Percentiles rank a stretch among this genome's conserved stretches.
These are phyloP conservation scores for Clavulina sp. DNA, from an alignment of 768 basidiomycete species.

Conservation along the genomic window DNA sequence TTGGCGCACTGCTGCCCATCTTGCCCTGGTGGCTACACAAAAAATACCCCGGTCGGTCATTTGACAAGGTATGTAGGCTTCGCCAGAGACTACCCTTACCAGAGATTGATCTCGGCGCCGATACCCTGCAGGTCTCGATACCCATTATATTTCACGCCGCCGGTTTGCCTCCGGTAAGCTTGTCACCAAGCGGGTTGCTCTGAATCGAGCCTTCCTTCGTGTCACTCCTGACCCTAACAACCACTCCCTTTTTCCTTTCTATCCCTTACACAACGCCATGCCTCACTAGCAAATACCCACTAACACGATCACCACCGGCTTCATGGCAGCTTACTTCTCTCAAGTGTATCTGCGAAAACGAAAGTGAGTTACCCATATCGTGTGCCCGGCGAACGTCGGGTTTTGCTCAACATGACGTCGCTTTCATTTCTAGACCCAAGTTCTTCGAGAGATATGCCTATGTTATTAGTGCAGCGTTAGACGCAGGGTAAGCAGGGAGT, in stretches of 20 bases:
- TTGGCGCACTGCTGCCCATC: neutral
- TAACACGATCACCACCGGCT: neutral
- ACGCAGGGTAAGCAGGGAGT: neutral
- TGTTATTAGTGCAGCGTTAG: neutral
- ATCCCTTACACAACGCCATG: too few relatives aligned
- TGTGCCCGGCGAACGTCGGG: neutral
- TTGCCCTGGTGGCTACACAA: neutral
- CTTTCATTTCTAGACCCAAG: neutral
- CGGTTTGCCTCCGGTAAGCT: neutral
- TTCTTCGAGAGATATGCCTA: neutral
- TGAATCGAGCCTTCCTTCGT: too few relatives aligned
- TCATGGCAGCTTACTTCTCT: neutral
- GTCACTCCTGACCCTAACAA: neutral
- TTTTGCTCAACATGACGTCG: neutral
- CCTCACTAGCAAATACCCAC: conserved; percentile 1
- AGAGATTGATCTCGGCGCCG: neutral
- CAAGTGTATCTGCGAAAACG: neutral
- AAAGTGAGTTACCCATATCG: neutral
- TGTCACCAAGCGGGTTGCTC: neutral
- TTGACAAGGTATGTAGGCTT: neutral
- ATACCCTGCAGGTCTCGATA: neutral
- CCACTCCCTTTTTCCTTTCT: neutral
- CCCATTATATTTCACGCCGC: neutral
- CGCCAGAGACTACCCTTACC: neutral
- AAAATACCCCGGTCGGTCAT: neutral